Base-by-base conservation (phyloP, 768 basidiomycete genomes). In the Fomitopsis serialis region DNA sequence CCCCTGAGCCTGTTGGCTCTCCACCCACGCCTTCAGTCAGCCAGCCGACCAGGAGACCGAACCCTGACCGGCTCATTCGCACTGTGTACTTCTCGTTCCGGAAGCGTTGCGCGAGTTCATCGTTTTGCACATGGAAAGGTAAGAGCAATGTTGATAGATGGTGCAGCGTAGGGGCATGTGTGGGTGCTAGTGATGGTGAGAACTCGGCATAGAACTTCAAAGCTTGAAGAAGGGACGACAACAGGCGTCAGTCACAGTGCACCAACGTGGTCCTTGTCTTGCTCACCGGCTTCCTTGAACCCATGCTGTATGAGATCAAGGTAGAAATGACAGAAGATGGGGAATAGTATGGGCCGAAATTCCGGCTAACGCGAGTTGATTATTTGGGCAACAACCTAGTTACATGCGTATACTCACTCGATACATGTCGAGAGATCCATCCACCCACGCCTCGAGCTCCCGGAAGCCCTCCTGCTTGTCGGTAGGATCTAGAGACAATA, bases 251-350 rank as follows among this genome's bases (percentile, higher is more conserved):
- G 29, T 32, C 11, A 32, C 29, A 11, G 29, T 32, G 11, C 6
- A 5, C 11, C 6, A 11, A 6, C 29, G 25, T 24, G 23, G 24
- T 2, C 21, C 25, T 50, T 17, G 9, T 12, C 4, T 6, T 45
- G 19, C 85, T 57, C 65, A 88, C 95, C 95, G 58, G 94, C 89
- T 65, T 92, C 89, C 64, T 89, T 86, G 69, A 90, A 92, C 10
- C 92, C 93, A 48, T 86, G 84, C 61, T 93, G 87, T 45, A 98
- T 84, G 46, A 99, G 79, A 67, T 98, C 96, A 27, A 99, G 77
- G 68, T 96, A 98, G 66, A 98, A 98, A 70, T 99, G 93, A 47
- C 90, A 92, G 66, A 98, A 98, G 57, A 99, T 89, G 2, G 97
- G 97, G 65, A 94, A 97, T 15, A 97, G 72, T 34, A 99, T 87